These are phyloP conservation scores for Gossypium turneri DNA, from an alignment of 345 rosid genomes.

Conservation along the genomic window DNA sequence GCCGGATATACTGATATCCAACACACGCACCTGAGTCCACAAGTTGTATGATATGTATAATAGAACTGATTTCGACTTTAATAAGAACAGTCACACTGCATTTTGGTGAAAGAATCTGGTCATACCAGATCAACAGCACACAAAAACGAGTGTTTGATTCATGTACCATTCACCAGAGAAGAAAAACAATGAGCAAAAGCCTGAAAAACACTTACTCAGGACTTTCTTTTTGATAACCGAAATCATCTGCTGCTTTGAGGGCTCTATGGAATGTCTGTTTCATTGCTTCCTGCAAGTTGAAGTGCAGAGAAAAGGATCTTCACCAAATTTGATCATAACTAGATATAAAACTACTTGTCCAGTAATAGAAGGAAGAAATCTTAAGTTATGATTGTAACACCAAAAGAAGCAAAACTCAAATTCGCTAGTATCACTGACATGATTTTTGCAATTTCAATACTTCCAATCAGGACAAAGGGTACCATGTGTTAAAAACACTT, in stretches of 20 bases:
- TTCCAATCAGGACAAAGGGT: not conserved
- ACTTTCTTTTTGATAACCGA: constrained; percentile 89
- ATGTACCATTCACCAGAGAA: not conserved
- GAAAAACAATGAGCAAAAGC: not conserved
- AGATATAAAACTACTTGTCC: not conserved
- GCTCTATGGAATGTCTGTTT: constrained; percentile 87
- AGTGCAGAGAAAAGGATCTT: constrained; percentile 12
- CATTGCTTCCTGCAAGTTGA: constrained; percentile 77
- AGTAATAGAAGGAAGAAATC: not conserved
- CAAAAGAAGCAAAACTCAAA: constrained; percentile 8
- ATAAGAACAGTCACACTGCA: not conserved
- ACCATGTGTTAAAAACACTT: not conserved
- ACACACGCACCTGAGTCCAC: not conserved
- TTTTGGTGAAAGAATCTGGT: not conserved
- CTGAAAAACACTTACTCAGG: constrained; percentile 70
- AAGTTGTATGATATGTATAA: not conserved
- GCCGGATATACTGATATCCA: not conserved
- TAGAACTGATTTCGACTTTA: not conserved
- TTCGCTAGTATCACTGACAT: not conserved
- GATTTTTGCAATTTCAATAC: not conserved
- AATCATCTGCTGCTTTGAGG: constrained; percentile 87
- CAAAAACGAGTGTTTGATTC: not conserved
- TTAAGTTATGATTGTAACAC: not conserved
- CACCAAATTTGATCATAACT: not conserved
- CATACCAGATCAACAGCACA: not conserved